Base-by-base conservation (phyloP, 768 basidiomycete genomes). In the Glaciozyma antarctica region DNA sequence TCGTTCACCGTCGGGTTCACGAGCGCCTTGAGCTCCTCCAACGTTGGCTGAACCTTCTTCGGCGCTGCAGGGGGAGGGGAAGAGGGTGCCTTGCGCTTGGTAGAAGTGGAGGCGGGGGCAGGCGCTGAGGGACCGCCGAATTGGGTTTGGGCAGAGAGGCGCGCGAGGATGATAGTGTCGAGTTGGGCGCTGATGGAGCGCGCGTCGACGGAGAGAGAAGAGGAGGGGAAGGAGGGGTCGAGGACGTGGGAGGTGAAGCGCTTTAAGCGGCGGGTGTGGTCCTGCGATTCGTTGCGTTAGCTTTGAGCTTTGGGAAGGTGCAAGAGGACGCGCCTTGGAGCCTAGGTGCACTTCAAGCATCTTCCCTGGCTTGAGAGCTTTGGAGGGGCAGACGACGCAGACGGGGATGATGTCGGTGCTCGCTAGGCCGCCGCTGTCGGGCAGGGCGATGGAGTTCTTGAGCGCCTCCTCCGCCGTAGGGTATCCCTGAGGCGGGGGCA, bases 341-440 rank as follows among this genome's bases (percentile, higher is more conserved):
- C 55, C 65, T 41, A 70, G 43, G 52, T 70, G 68, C 3, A 70
- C 65, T 28, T 66, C 62, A 19, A 61, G 49, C 68, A 70, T 70
- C 65, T 64, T 63, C 9, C 64, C 68, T 32, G 52, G 49, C 62
- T 66, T 66, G 34, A 70, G 62, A 34, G 63, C 65, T 62, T 70
- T 70, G 62, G 61, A 64, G 48, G 68, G 68, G 65, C 68, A 70
- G 10, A 70, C 60, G 16, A 70, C 68, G 26, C 68, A 70, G 1
- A 70, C 60, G 55, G 68, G 68, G n/a, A 58, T 54, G 44, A 65
- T 60, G 22, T 65, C 64, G 17, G 62, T 61, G 41, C 45, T 63
- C 47, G 48, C 54, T 1, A 12, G 52, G 8, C 57, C 63, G 32
- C 62, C 56, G 28, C 54, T 49, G 8, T 41, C 61, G 60, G 60